phyloP scores from a whole-genome alignment of 2,329 filamentous ascomycete genomes.

The Stromatinia cepivora region DNA sequence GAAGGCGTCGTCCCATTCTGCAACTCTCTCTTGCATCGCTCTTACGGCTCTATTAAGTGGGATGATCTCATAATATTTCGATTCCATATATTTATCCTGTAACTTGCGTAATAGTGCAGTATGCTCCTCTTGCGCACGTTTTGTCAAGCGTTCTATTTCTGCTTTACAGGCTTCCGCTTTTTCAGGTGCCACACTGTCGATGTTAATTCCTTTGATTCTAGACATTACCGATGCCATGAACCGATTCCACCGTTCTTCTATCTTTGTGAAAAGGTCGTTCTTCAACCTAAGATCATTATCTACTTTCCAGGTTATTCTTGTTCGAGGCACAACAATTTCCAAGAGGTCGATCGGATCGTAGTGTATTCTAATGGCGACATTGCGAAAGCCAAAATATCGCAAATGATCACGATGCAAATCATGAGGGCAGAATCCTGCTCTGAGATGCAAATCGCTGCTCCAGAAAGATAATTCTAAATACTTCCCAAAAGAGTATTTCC shows the following conservation, averaged over 20 bases:
- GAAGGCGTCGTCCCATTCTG: constrained; percentile 91
- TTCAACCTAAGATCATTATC: constrained; percentile 90
- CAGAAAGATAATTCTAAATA: constrained; percentile 98
- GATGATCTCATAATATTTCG: constrained; percentile 95
- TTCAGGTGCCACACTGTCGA: constrained; percentile 86
- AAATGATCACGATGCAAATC: constrained; percentile 92
- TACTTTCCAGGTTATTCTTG: constrained; percentile 95
- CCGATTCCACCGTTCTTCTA: constrained; percentile 76
- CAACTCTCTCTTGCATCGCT: constrained; percentile 87
- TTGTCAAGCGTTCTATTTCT: constrained; percentile 76
- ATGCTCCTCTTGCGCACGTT: constrained; percentile 83
- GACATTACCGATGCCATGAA: constrained; percentile 88
- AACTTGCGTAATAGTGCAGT: constrained; percentile 70
- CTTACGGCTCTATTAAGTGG: constrained; percentile 87
- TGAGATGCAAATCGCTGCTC: constrained; percentile 78
- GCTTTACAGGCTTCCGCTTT: constrained; percentile 78
- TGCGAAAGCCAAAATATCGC: constrained; percentile 86
- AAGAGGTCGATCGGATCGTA: constrained; percentile 91
- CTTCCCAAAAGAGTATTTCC: constrained; percentile 98
- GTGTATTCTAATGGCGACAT: constrained; percentile 83
- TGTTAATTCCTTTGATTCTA: constrained; percentile 82
- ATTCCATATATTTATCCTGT: constrained; percentile 87
- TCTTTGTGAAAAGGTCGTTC: constrained; percentile 83
- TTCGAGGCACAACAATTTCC: constrained; percentile 88
- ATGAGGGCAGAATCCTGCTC: constrained; percentile 77